A percentile compares a stretch with the other conserved stretches of the same genome.
Conservation (phyloP, 2,329 filamentous ascomycete species). For the Pestalotiopsis sp. region DNA sequence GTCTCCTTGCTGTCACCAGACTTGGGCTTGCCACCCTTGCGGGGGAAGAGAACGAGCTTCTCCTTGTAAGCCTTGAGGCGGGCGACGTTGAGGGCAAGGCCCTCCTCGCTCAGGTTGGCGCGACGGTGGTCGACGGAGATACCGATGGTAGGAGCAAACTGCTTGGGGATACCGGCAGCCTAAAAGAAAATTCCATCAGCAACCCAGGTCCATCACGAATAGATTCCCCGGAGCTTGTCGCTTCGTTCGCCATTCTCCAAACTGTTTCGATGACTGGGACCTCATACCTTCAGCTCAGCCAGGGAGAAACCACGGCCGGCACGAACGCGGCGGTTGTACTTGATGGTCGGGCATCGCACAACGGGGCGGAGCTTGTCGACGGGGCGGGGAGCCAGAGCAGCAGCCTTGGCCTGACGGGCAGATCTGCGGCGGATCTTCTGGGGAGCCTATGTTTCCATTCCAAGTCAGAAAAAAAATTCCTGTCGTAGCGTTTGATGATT, state of each 20-base stretch:
- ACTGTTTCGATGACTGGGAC: not conserved
- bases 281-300: slow-evolving; percentile 92
- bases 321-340: slow-evolving; percentile 98
- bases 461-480: slow-evolving; percentile 30
- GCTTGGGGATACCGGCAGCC: slow-evolving; percentile 95
- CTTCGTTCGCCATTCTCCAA: not conserved
- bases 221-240: not conserved
- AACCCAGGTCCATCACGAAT: slow-evolving; percentile 15
- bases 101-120: slow-evolving; percentile 96
- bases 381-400: slow-evolving; percentile 90
- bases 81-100: slow-evolving; percentile 90
- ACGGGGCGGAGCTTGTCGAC: slow-evolving; percentile 96
- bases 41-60: slow-evolving; percentile 96
- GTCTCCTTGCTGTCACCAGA: slow-evolving; percentile 83
- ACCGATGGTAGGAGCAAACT: slow-evolving; percentile 92
- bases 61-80: slow-evolving; percentile 98
- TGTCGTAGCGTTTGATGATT: not conserved
- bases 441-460: slow-evolving; percentile 70
- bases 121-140: slow-evolving; percentile 96
- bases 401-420: slow-evolving; percentile 92
- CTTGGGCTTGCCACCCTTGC: slow-evolving; percentile 92
- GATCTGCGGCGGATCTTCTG: slow-evolving; percentile 92
- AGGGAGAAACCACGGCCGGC: slow-evolving; percentile 97
- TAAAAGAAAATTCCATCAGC: slow-evolving; percentile 36
- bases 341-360: slow-evolving; percentile 96